These are phyloP conservation scores for Porogramme epimiltina DNA, from an alignment of 1,284 basidiomycete species.

Conservation along the genomic window DNA sequence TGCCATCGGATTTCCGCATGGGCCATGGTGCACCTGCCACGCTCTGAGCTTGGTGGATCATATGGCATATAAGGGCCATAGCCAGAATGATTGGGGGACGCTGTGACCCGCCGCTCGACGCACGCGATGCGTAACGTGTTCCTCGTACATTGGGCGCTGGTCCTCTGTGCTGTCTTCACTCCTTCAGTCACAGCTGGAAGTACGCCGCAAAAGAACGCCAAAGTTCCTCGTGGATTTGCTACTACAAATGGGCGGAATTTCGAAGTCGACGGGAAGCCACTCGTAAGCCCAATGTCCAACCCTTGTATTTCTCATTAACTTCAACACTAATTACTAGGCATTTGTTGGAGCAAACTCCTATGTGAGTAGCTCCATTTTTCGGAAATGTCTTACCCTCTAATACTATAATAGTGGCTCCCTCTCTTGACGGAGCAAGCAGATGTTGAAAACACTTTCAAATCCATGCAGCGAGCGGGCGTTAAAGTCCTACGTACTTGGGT, in stretches of 20 bases:
- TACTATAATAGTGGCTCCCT: conserved; percentile 50
- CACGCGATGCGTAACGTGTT: not conserved
- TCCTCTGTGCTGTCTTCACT: not conserved
- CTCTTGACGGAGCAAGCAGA: conserved; percentile 56
- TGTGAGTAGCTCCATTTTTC: conserved; percentile 15
- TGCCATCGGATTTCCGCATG: not conserved
- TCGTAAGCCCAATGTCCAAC: conserved; percentile 33
- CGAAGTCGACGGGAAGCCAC: conserved; percentile 48
- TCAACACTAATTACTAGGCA: conserved; percentile 21
- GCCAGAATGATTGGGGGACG: no score
- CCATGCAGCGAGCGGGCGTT: conserved; percentile 57
- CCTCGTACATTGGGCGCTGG: not conserved
- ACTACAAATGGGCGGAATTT: conserved; percentile 45
- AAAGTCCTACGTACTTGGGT: conserved; percentile 71
- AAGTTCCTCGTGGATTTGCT: conserved; percentile 40
- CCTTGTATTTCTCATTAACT: no score
- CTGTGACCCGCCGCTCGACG: not conserved
- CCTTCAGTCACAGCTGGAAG: not conserved
- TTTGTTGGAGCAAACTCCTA: conserved; percentile 45
- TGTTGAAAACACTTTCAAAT: conserved; percentile 56
- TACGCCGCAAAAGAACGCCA: not conserved
- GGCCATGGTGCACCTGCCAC: no score
- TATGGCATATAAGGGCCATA: no score
- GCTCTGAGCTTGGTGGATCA: no score
- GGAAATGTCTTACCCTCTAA: not conserved